Base-by-base conservation (phyloP, 441 rosid genomes). In the Theobroma grandiflorum region DNA sequence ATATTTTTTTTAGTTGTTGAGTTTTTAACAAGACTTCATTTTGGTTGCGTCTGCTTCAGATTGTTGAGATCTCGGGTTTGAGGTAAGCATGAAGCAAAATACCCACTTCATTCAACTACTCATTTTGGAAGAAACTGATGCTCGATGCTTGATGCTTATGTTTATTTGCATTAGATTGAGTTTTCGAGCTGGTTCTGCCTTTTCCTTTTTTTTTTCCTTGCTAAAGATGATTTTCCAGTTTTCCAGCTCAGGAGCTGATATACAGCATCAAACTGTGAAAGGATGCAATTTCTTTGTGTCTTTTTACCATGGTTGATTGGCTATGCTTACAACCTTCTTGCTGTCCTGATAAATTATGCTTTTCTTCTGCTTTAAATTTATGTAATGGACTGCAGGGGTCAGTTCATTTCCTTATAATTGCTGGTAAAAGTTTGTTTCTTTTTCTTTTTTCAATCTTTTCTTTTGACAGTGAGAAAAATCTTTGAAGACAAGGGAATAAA, bases 31-130 rank as follows among this genome's bases (percentile, higher is more conserved):
- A 8, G 59, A 12, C 22, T 52, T 37, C 59, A 49, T 63, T 18
- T 33, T 2, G 14, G 6, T 50, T 10, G 12, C 20, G 12, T 47
- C 59, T 50, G 61, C 75, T 26, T 50, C 75, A 33, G 75, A 50
- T 71, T 33, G 6, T 53, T 4, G 59, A 14, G 79, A 76, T 76
- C 78, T 76, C 55, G 18, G 10, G 22, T 35, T 61, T 47, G 33
- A 63, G 79, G 79, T 49, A 76, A 64, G 47, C 59, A 16, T 58
- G 22, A 58, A 20, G 18, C 64, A 12, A 15, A 20, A 40, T 18
- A 33, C 6, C 66, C 37, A 20, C 20, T 59, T 45, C 45, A 11
- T 73, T 35, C 8, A 38, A 42, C 52, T 73, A 18, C 37, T 38
- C 64, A 40, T 58, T 62, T 26, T 7, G 9, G 50, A 18, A 74